Base-by-base conservation (phyloP, 257 asterid genomes). In the Fraxinus cuspidata region DNA sequence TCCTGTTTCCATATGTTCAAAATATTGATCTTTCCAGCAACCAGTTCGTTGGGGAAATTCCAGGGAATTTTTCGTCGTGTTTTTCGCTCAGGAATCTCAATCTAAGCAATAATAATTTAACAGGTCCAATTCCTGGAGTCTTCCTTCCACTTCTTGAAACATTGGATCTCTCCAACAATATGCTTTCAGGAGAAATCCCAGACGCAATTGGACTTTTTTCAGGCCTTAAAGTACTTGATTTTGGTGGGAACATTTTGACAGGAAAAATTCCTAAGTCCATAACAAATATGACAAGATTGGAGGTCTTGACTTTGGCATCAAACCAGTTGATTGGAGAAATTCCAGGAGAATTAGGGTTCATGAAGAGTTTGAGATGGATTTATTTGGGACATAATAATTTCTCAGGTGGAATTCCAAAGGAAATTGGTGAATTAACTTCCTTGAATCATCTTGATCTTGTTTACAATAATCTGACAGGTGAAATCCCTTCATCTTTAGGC, bases 311-410 rank as follows among this genome's bases (percentile, higher is more conserved):
- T 37, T 78, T 90, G 75, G 92, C 96, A 23, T 94, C 98, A 15
- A 94, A 94, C 86, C 93, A 92, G 29, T 63, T 94, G 9, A 51
- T 27, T 21, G 97, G 97, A 1, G 90, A 87, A 75, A 85, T 94
- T 29, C 97, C 96, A 35, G 40, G 70, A 32, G 83, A 51, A 40
- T 63, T 94, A 53, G 97, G 91, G 5, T 73, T 64, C 18, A 31
- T 92, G 91, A 89, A 80, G 87, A 84, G 82, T 0, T 66, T 94
- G 82, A 87, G 56, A 69, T 90, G 84, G 92, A 78, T 94, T 44
- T 94, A 92, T 73, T 78, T 92, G 63, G 98, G 98, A 13, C 89
- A 92, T 85, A 94, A 94, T 83, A 94, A 94, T 72, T 87, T 94
- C 8, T 84, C 98, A 0, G 97, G 98, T 31, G 79, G 19, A 31